Evolutionary conservation across 2,329 filamentous ascomycete genomes (phyloP).

Genomic region (Xylariaceae sp.): DNA sequence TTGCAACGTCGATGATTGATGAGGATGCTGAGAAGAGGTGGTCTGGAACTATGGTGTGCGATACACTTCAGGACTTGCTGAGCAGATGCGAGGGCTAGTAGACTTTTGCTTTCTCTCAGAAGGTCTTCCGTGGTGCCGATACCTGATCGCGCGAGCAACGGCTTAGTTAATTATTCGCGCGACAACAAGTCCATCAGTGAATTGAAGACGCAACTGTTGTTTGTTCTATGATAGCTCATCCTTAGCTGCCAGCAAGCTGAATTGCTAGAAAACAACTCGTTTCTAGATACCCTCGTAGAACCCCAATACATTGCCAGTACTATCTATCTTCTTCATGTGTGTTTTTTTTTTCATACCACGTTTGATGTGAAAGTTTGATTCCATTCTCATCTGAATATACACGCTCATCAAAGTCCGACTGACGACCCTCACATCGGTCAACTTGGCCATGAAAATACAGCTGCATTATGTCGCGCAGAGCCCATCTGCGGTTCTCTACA

Average conservation of each 20-base stretch:
- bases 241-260: not conserved
- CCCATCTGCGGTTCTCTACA: no score
- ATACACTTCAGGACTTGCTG: constrained; percentile 20
- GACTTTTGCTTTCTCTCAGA: not conserved
- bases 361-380: no score
- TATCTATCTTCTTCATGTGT: no score
- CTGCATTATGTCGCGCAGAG: no score
- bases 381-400: no score
- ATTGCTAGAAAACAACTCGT: not conserved
- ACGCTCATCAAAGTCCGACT: no score
- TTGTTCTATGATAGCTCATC: not conserved
- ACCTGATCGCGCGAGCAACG: not conserved
- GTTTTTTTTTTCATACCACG: no score
- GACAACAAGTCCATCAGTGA: not conserved
- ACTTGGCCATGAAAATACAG: no score
- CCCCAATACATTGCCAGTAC: no score
- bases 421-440: no score
- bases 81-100: constrained; percentile 10
- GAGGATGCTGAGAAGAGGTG: constrained; percentile 23
- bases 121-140: not conserved
- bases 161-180: not conserved
- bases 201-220: not conserved
- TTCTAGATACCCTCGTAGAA: not conserved
- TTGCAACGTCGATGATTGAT: constrained; percentile 25
- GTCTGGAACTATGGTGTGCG: constrained; percentile 21